Evolutionary conservation across 257 asterid genomes (phyloP).

Genomic region (Solanum habrochaites): DNA sequence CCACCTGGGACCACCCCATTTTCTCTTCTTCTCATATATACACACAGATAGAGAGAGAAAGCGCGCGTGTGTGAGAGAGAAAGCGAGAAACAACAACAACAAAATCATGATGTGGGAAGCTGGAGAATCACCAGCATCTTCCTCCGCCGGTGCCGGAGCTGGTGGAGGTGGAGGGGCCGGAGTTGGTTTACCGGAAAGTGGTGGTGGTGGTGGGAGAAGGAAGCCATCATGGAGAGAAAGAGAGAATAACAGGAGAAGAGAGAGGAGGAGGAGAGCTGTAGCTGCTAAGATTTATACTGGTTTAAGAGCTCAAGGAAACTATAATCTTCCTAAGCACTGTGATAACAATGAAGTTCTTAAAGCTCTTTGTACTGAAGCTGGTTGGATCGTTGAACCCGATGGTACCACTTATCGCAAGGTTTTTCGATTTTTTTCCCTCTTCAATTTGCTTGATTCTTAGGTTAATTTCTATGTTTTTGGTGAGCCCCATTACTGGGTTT

Average conservation of each 20-base stretch:
- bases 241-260: constrained; percentile 93
- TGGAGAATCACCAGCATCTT: constrained; percentile 57
- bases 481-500: not conserved
- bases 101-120: constrained; percentile 74
- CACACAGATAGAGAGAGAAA: not conserved
- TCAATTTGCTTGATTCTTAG: not conserved
- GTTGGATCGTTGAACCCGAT: constrained; percentile 92
- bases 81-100: not conserved
- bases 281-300: constrained; percentile 93
- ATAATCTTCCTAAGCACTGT: constrained; percentile 82
- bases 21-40: not conserved
- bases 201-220: constrained; percentile 50
- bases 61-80: not conserved
- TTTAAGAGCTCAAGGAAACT: constrained; percentile 91
- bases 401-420: constrained; percentile 98
- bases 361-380: constrained; percentile 93
- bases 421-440: not conserved
- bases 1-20: not conserved
- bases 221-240: constrained; percentile 95
- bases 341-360: constrained; percentile 92
- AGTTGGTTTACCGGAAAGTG: not conserved
- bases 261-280: constrained; percentile 84
- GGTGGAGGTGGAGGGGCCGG: constrained; percentile 1
- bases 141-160: constrained; percentile 31
- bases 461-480: not conserved